Percentiles rank a stretch among this genome's conserved stretches.
Evolutionary conservation across 257 asterid genomes (phyloP).

Genomic region (Prunella vulgaris): DNA sequence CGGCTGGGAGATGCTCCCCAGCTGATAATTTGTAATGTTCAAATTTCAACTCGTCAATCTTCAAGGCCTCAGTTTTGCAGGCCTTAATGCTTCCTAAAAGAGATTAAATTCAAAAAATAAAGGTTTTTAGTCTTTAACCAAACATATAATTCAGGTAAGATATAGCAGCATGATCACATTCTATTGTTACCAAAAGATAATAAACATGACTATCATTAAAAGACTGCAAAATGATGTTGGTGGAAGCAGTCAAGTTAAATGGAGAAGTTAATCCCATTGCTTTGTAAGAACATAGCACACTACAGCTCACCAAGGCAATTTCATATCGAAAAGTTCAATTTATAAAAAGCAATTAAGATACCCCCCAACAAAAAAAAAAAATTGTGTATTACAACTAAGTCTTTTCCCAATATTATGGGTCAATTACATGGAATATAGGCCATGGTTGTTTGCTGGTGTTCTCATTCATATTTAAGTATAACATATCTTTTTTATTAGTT

Average conservation of each 20-base stretch:
- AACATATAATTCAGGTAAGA: neutral
- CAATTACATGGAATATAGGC: neutral
- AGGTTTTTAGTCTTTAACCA: neutral
- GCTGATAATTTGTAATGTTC: conserved; percentile 61
- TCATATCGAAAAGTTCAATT: neutral
- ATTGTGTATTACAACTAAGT: neutral
- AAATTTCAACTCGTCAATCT: conserved; percentile 72
- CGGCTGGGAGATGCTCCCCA: conserved; percentile 44
- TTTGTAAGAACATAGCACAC: neutral
- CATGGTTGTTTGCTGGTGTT: neutral
- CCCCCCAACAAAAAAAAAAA: neutral
- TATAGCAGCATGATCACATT: neutral
- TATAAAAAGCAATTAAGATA: neutral
- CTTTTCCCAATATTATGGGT: neutral
- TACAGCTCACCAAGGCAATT: neutral
- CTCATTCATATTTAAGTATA: neutral
- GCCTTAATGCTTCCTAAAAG: conserved; percentile 67
- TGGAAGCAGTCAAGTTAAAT: neutral
- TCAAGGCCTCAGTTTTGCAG: conserved; percentile 77
- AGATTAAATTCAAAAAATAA: neutral
- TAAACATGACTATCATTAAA: neutral
- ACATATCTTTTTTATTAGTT: neutral
- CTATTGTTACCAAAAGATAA: neutral
- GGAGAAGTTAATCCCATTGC: neutral
- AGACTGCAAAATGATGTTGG: neutral